These are phyloP conservation scores for Tricholoma matsutake DNA, from an alignment of 768 basidiomycete species.

Conservation along the genomic window DNA sequence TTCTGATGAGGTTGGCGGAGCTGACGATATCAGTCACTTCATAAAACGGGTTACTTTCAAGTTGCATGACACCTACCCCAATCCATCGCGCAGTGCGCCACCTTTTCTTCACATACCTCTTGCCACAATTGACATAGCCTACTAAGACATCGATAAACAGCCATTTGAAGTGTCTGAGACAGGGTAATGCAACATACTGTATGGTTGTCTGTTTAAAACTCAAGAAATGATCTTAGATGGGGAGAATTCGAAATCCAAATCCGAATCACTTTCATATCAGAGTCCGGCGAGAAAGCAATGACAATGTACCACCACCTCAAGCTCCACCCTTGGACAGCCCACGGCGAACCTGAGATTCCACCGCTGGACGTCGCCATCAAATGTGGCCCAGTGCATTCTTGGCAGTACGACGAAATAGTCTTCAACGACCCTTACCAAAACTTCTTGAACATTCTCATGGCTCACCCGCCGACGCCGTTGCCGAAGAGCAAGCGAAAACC, in stretches of 20 bases:
- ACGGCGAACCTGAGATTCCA: slow-evolving; percentile 64
- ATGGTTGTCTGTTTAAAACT: neutral
- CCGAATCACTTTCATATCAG: slow-evolving; percentile 82
- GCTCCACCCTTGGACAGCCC: slow-evolving; percentile 81
- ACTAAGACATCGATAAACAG: slow-evolving; percentile 81
- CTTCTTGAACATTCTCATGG: slow-evolving; percentile 77
- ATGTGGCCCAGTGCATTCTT: slow-evolving; percentile 83
- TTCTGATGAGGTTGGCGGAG: slow-evolving; percentile 80
- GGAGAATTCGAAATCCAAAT: slow-evolving; percentile 98
- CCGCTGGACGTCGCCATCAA: slow-evolving; percentile 65
- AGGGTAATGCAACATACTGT: slow-evolving; percentile 49
- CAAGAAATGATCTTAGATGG: slow-evolving; percentile 54
- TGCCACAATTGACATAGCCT: slow-evolving; percentile 3
- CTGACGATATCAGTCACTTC: slow-evolving; percentile 87
- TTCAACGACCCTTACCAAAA: slow-evolving; percentile 90
- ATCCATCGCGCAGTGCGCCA: slow-evolving; percentile 82
- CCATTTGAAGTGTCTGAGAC: slow-evolving; percentile 97
- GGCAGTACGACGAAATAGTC: slow-evolving; percentile 99
- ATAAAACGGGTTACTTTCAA: slow-evolving; percentile 97
- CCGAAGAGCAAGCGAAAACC: slow-evolving; percentile 60
- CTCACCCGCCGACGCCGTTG: slow-evolving; percentile 81
- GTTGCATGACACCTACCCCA: slow-evolving; percentile 93
- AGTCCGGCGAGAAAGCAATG: slow-evolving; percentile 89
- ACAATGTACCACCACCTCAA: slow-evolving; percentile 91
- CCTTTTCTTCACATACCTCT: slow-evolving; percentile 1